phyloP scores from a whole-genome alignment of 352 stramenopile genomes.

The Stramenopiles sp. region DNA sequence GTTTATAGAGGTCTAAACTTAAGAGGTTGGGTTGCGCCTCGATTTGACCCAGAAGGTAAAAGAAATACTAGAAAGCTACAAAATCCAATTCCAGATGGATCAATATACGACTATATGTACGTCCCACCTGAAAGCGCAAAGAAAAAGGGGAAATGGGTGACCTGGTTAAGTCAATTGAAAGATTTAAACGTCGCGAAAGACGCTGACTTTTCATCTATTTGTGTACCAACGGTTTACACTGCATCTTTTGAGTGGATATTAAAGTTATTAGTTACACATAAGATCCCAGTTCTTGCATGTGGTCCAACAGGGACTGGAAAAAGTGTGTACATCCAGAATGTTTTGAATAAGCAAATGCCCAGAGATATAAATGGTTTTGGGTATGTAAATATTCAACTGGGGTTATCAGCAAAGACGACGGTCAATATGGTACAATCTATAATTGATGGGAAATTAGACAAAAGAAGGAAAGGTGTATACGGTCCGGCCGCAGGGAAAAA shows the following conservation, averaged over 20 bases:
- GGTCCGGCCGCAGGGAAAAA: conserved; percentile 52
- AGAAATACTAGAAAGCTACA: no score
- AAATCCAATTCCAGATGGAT: no score
- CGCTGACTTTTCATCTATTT: no score
- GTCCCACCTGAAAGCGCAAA: no score
- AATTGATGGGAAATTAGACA: conserved; percentile 68
- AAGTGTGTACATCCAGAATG: conserved; percentile 59
- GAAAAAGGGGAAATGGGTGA: no score
- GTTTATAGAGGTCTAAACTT: no score
- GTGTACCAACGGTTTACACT: conserved; percentile 14
- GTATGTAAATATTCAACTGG: conserved; percentile 45
- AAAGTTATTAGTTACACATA: conserved; percentile 32
- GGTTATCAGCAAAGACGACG: conserved; percentile 59
- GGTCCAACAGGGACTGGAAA: conserved; percentile 61
- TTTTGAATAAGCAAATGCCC: conserved; percentile 33
- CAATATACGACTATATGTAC: no score
- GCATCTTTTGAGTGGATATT: conserved; percentile 33
- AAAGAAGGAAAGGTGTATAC: conserved; percentile 62
- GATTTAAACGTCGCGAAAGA: no score
- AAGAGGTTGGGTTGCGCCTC: no score
- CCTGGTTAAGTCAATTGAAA: no score
- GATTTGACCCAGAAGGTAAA: no score
- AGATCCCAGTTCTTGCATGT: conserved; percentile 44
- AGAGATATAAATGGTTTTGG: conserved; percentile 40
- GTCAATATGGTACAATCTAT: conserved; percentile 55